Evolutionary conservation across 805 yeast genomes (phyloP), one percentile per base, ranked within the genome.

Genomic region (Yamadazyma sp.): DNA sequence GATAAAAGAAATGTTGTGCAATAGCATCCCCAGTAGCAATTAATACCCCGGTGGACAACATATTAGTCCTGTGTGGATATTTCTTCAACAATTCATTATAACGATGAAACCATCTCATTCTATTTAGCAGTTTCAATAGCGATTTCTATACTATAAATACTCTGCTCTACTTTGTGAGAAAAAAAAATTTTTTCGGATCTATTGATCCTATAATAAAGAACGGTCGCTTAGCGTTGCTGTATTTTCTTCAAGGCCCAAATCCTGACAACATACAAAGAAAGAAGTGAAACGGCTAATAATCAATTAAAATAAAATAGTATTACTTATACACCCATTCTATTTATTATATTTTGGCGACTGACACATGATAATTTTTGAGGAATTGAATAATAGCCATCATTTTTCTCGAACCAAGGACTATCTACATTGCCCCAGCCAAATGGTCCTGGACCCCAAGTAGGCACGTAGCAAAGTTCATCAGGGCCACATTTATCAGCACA

Each of bases 381-480:
- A 8, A 50, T 31, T 9, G 39, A 33, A 31, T 39, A 45, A 7
- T 35, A 25, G 1, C 42, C 45, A 3, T 42, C 42, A 26, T 45
- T 46, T 23, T 25, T 40, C 15, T 46, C 38, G n/a, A 48, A 35
- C n/a, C 22, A 44, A 7, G 14, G n/a, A 15, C 25, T 16, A 4
- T 38, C 31, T 6, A 31, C 35, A 17, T 19, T 16, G 4, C 61
- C 60, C 70, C 74, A 66, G 1, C 74, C 72, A 16, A 75, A 28
- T 4, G 80, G 80, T 0, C 71, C 57, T 3, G 82, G 82, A 70
- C 83, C 60, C 82, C 82, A 76, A 0, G 80, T 70, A 2, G 82
- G 82, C 11, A 75, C 66, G 36, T 64, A 76, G 43, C 83, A 78
- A 3, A 75, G 48, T 43, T 74, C 78, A 44, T 73, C 69, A 55